Percentiles rank a stretch among this genome's conserved stretches.
Evolutionary conservation across 305 asterid genomes (phyloP).

Genomic region (Fraxinus floribunda): DNA sequence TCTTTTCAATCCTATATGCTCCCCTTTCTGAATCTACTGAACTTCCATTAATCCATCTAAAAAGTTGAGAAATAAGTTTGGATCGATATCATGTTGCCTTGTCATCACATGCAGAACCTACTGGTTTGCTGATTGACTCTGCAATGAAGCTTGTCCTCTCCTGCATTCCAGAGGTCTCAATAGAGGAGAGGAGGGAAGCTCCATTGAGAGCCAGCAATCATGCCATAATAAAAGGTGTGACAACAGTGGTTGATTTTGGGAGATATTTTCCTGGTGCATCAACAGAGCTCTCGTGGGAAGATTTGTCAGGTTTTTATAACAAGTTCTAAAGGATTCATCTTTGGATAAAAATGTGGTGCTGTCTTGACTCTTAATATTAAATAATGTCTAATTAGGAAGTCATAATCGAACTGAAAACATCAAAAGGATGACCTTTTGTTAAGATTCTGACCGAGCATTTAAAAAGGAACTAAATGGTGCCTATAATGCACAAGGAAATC

Average conservation of each 20-base stretch:
- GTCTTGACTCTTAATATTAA: slow-evolving; percentile 13
- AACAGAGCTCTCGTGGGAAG: slow-evolving; percentile 80
- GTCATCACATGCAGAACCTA: slow-evolving; percentile 64
- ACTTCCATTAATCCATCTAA: slow-evolving; percentile 10
- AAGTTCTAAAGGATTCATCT: slow-evolving; percentile 8
- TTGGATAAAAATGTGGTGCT: background rate
- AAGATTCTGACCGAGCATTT: slow-evolving; percentile 3
- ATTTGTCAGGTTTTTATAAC: slow-evolving; percentile 91
- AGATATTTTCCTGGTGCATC: slow-evolving; percentile 82
- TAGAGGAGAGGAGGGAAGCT: slow-evolving; percentile 84
- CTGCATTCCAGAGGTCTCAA: slow-evolving; percentile 65
- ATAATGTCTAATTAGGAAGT: slow-evolving; percentile 16
- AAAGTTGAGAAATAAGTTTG: background rate
- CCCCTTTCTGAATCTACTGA: background rate
- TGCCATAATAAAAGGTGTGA: slow-evolving; percentile 84
- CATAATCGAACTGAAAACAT: slow-evolving; percentile 10
- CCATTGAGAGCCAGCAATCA: slow-evolving; percentile 67
- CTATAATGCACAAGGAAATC: slow-evolving; percentile 15
- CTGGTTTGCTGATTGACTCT: slow-evolving; percentile 89
- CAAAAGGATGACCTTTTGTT: slow-evolving; percentile 10
- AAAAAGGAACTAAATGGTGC: background rate
- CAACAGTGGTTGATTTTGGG: slow-evolving; percentile 87
- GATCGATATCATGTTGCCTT: slow-evolving; percentile 20
- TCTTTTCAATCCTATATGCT: background rate
- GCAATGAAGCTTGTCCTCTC: slow-evolving; percentile 79